Evolutionary conservation across 345 rosid genomes (phyloP).

Genomic region (Hibiscus syriacus): DNA sequence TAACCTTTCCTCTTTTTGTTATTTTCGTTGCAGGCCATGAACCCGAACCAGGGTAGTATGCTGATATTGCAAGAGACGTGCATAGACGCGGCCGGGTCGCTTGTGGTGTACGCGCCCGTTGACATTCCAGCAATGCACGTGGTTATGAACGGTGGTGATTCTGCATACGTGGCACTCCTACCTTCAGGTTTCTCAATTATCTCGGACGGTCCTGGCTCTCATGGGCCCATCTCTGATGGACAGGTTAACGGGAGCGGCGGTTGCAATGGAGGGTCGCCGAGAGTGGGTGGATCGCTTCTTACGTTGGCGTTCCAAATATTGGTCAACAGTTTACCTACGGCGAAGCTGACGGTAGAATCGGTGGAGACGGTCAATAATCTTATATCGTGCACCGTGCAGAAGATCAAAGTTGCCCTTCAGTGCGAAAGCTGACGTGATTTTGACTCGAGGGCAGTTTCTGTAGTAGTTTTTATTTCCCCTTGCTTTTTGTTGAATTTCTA

Average conservation of each 20-base stretch:
- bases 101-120: too few relatives aligned
- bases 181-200: too few relatives aligned
- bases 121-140: too few relatives aligned
- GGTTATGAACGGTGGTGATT: too few relatives aligned
- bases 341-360: constrained; percentile 91
- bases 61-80: too few relatives aligned
- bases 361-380: constrained; percentile 93
- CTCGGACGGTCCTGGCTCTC: too few relatives aligned
- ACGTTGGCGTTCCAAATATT: constrained; percentile 92
- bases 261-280: constrained; percentile 8
- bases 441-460: not conserved
- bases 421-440: constrained; percentile 42
- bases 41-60: constrained; percentile 78
- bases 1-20: not conserved
- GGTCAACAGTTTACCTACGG: constrained; percentile 90
- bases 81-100: too few relatives aligned
- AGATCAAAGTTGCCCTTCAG: constrained; percentile 80
- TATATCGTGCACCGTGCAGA: constrained; percentile 85
- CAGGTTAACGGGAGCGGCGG: constrained; percentile 17
- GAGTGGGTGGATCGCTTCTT: constrained; percentile 78
- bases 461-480: too few relatives aligned
- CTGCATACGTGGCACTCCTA: too few relatives aligned
- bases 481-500: not conserved
- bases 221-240: constrained; percentile 23
- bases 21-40: constrained; percentile 52